Base-by-base conservation (phyloP, 495 filamentous ascomycete genomes). In the Penicillium fimorum region DNA sequence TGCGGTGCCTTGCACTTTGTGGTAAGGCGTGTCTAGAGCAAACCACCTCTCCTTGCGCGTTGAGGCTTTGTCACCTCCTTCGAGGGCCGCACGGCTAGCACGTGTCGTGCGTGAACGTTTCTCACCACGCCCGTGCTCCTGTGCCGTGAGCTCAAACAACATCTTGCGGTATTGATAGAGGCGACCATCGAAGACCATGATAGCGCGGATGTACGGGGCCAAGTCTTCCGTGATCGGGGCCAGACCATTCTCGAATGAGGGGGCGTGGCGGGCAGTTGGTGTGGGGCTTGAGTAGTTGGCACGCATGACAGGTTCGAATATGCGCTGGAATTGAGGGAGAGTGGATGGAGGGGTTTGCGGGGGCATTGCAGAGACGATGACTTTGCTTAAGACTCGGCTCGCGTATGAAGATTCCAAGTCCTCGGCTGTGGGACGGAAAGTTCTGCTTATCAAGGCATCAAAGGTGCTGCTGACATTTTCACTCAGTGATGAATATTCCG, bases 1-100 rank as follows among this genome's bases (percentile, higher is more conserved):
- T 0, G 84, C 90, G 1, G 92, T 93, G 37, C 69, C 73, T 62
- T 90, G 76, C 1, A 95, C 82, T 30, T 80, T 64, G 8, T 75
- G 66, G 8, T 84, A 76, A 58, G 93, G 87, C 11, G 88, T 67
- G 5, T 83, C 77, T 22, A 76, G 76, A n/a, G 82, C 77, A 67
- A 96, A 93, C 84, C 91, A 96, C 48, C 81, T 79, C 68, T 94
- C 91, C 50, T 82, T 83, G 46, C 90, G 81, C 17, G 84, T 90
- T 2, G 77, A 84, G 37, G 84, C 81, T 61, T 94, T 84, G 43
- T 79, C 79, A 1, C 91, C 86, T 17, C 92, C 92, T 62, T 96
- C 92, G 0, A 92, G 76, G 0, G 93, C 95, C 12, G 88, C 89
- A 37, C 91, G 82, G 27, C 89, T 89, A 20, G 90, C 83, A 41